Conservation (phyloP, 2,329 filamentous ascomycete species). For the Blastomyces gilchristii region DNA sequence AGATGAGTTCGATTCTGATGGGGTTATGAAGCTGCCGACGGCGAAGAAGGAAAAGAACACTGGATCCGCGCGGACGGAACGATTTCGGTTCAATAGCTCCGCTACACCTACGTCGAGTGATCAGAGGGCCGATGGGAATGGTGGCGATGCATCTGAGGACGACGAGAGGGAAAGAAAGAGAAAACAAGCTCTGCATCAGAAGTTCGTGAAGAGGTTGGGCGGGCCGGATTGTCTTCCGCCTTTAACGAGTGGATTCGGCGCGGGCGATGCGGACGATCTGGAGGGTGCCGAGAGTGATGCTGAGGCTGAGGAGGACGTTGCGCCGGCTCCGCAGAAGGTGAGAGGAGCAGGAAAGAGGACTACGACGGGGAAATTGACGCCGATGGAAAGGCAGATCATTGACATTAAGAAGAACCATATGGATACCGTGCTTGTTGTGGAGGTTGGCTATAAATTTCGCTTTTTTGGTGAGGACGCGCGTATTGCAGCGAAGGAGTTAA, state of each 20-base stretch:
- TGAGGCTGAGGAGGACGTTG: constrained; percentile 46
- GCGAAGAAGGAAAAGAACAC: constrained; percentile 21
- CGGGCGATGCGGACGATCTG: constrained; percentile 45
- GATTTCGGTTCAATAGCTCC: constrained; percentile 49
- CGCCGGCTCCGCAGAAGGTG: constrained; percentile 36
- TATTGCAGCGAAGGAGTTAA: constrained; percentile 75
- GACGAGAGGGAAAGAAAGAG: constrained; percentile 45
- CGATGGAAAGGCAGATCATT: constrained; percentile 85
- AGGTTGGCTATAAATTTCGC: constrained; percentile 95
- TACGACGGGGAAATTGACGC: constrained; percentile 73
- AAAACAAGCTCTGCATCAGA: constrained; percentile 65
- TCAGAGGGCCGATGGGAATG: constrained; percentile 27
- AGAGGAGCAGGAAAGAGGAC: constrained; percentile 53
- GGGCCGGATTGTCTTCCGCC: constrained; percentile 68
- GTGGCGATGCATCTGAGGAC: constrained; percentile 32
- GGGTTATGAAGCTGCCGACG: constrained; percentile 6
- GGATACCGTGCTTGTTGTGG: constrained; percentile 82
- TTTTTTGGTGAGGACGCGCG: constrained; percentile 96
- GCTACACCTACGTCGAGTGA: constrained; percentile 19
- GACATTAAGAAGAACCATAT: constrained; percentile 87
- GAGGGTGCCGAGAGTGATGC: constrained; percentile 52
- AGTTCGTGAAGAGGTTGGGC: constrained; percentile 84
- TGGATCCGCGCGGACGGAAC: constrained; percentile 44
- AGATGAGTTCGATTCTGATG: constrained; percentile 9
- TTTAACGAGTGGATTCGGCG: constrained; percentile 47